Evolutionary conservation across 2,329 filamentous ascomycete genomes (phyloP).

Genomic region (Aspergillus caelatus): DNA sequence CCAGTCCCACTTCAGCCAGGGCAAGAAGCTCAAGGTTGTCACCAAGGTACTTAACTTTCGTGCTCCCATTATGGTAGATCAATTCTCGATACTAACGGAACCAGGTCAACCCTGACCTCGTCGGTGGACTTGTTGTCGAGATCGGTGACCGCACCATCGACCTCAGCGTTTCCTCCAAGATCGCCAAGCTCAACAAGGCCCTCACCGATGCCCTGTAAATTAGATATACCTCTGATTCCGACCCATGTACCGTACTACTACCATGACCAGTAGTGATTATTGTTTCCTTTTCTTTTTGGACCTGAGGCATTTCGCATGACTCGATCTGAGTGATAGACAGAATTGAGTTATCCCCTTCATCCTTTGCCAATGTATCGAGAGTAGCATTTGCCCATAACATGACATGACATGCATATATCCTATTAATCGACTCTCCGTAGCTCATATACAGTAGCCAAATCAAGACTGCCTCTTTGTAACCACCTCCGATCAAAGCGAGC

Average conservation of each 20-base stretch:
- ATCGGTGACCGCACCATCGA: constrained; percentile 98
- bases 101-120: constrained; percentile 89
- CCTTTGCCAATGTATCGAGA: background rate
- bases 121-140: constrained; percentile 92
- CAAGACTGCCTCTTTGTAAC: too few relatives aligned
- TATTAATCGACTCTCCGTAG: background rate
- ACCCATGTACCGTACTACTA: constrained; percentile 18
- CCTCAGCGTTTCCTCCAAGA: constrained; percentile 90
- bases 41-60: constrained; percentile 66
- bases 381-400: background rate
- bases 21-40: constrained; percentile 98
- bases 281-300: background rate
- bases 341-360: constrained; percentile 12
- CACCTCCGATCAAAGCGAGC: background rate
- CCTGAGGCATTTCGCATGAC: constrained; percentile 13
- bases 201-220: constrained; percentile 95
- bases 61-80: constrained; percentile 2
- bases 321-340: constrained; percentile 15
- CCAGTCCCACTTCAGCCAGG: constrained; percentile 86
- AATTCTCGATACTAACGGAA: background rate
- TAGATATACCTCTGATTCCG: constrained; percentile 24
- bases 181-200: constrained; percentile 99
- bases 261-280: constrained; percentile 6
- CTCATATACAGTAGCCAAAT: background rate
- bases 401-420: background rate